Base-by-base conservation (phyloP, 2,329 filamentous ascomycete genomes). In the Cercospora brassicicola region DNA sequence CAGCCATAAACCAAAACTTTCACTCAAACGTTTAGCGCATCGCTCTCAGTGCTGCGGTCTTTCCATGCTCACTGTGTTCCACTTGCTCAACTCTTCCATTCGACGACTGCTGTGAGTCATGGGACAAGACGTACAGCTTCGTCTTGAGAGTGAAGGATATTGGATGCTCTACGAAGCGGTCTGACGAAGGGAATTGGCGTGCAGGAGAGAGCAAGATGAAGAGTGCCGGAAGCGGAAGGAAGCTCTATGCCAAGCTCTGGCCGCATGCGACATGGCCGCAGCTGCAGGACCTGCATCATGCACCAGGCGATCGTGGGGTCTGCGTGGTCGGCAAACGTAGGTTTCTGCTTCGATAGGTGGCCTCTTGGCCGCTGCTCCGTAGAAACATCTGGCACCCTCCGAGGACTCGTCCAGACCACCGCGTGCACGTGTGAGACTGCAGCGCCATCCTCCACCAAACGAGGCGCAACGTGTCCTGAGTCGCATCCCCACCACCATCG, bases 311-410 rank as follows among this genome's bases (percentile, higher is more conserved):
- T 59, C 55, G 55, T 59, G 55, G 55, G 55, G 55, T 31, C 26
- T 31, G 28, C 28, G 13, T 8, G 10, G 23, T 23, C 48, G 20
- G 20, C 48, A 48, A 48, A 48, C 18, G 53, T 56, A 56, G 28
- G n/a, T 6, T 59, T 59, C 36, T 59, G 55, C 48, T 11, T 59
- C 55, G 55, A 59, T 59, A 59, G 55, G 55, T 59, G 55, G 55
- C 55, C 55, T 59, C 55, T 59, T 59, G 55, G 55, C 55, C 55
- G 48, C 23, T 23, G 5, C 2, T 0, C 48, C 48, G 28, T 59
- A 36, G 55, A 59, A 36, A 59, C 55, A 20, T 59, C 55, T 31
- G n/a, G 55, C 31, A 33, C 30, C 23, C 28, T 59, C 55, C 23
- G 26, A 15, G 15, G 2, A 10, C 53, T 56, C 53, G 23, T 31